phyloP scores from a whole-genome alignment of 352 stramenopile genomes.

The Phytophthora rubi region DNA sequence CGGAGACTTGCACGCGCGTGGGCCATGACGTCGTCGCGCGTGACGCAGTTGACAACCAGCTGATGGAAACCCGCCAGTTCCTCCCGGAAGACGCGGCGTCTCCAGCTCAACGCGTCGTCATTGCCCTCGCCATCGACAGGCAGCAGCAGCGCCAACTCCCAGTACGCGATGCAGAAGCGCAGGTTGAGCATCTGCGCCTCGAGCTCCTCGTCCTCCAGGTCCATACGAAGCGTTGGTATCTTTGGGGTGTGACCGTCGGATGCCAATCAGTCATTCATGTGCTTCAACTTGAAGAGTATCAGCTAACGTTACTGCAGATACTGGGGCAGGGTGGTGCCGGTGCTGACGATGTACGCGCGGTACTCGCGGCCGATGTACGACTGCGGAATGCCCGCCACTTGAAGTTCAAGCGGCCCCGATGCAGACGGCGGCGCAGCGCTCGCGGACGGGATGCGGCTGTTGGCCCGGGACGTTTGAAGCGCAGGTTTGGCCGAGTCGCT shows the following conservation, averaged over 20 bases:
- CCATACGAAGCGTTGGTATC: not conserved
- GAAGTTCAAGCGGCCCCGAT: conserved; percentile 25
- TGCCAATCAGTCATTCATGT: conserved; percentile 6
- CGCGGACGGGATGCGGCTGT: conserved; percentile 10
- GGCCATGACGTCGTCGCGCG: conserved; percentile 13
- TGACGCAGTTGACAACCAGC: conserved; percentile 13
- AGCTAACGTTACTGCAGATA: conserved; percentile 40
- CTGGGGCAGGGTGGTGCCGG: conserved; percentile 39
- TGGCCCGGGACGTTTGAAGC: not conserved
- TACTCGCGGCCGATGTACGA: conserved; percentile 70
- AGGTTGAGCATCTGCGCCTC: conserved; percentile 19
- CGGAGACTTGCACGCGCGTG: conserved; percentile 23
- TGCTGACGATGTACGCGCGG: conserved; percentile 50
- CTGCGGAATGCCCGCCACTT: conserved; percentile 44
- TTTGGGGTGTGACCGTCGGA: not conserved
- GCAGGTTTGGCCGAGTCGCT: not conserved
- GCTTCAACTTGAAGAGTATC: conserved; percentile 28
- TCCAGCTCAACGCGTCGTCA: not conserved
- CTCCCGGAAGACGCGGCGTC: conserved; percentile 11
- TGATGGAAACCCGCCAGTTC: conserved; percentile 14
- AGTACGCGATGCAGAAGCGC: conserved; percentile 25
- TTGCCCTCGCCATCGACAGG: conserved; percentile 1
- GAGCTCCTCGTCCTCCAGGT: not conserved
- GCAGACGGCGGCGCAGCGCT: conserved; percentile 16
- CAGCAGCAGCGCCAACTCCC: conserved; percentile 19